A percentile compares a stretch with the other conserved stretches of the same genome.
Evolutionary conservation across 257 asterid genomes (phyloP).

Genomic region (Echium plantagineum): DNA sequence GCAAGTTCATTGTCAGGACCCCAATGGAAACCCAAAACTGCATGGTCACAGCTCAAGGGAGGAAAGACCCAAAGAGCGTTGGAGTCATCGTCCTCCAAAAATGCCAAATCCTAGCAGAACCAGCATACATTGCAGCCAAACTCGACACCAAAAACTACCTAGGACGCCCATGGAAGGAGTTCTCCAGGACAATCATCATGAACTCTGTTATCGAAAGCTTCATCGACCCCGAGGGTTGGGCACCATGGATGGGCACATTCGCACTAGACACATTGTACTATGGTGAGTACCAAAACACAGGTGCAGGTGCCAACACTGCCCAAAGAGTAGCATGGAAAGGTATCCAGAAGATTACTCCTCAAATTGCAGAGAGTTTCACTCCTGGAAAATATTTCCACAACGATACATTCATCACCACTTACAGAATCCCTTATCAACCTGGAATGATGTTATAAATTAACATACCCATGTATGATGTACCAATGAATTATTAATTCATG

Average conservation of each 20-base stretch:
- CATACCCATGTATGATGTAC: not conserved
- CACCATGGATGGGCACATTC: slow-evolving; percentile 9
- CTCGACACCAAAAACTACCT: slow-evolving; percentile 10
- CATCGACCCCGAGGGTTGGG: slow-evolving; percentile 19
- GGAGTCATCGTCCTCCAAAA: slow-evolving; percentile 21
- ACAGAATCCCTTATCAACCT: slow-evolving; percentile 14
- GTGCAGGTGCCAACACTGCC: slow-evolving; percentile 10
- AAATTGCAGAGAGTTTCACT: slow-evolving; percentile 15
- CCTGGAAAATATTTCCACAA: slow-evolving; percentile 11
- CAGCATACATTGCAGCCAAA: not conserved
- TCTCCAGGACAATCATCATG: slow-evolving; percentile 23
- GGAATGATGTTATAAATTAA: slow-evolving; percentile 12
- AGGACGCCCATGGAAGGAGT: slow-evolving; percentile 26
- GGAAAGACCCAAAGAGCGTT: slow-evolving; percentile 7
- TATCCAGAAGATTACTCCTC: slow-evolving; percentile 10
- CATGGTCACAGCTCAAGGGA: slow-evolving; percentile 25
- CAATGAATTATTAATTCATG: not conserved
- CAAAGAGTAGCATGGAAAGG: slow-evolving; percentile 18
- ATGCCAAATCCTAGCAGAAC: slow-evolving; percentile 6
- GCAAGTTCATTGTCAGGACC: slow-evolving; percentile 18
- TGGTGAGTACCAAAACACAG: slow-evolving; percentile 17
- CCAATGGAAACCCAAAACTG: slow-evolving; percentile 17
- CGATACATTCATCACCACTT: slow-evolving; percentile 5
- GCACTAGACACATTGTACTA: slow-evolving; percentile 16
- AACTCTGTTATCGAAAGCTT: slow-evolving; percentile 15